Base-by-base conservation (phyloP, 371 early-diverging fungal species). In the Apophysomyces trapeziformis region DNA sequence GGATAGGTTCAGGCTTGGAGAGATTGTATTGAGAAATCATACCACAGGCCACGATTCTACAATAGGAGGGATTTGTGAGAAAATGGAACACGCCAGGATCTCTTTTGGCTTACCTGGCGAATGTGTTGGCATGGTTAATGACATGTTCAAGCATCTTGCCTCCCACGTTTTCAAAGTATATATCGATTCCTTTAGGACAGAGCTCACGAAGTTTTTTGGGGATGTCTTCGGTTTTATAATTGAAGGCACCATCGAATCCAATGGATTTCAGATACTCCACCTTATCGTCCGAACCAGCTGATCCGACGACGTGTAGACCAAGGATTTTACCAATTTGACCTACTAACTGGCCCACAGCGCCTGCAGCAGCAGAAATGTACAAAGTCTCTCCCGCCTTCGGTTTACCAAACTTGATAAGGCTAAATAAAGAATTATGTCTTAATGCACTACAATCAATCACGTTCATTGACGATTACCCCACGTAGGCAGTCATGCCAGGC, bases 201-300 rank as follows among this genome's bases (percentile, higher is more conserved):
- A 73, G 63, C 68, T 87, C 76, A 0, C 43, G 46, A 35, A 90
- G 73, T 18, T 77, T 79, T 0, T 69, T 69, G n/a, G 67, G 63
- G 18, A 61, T 73, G 54, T 83, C 85, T 26, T 77, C 76, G 2
- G 85, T 90, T 78, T 92, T 93, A 86, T 93, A 93, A 81, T 93
- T 93, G 85, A 95, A 92, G 7, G 87, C 95, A 5, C 67, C 90
- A 74, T 92, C 92, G 46, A 88, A 89, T 3, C 88, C 89, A 41
- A 81, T 81, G 8, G 78, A 73, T 65, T 78, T 83, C 37, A 93
- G 79, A 64, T 81, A 86, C 14, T 72, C 79, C 12, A 89, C 88
- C 73, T 95, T 95, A 11, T 90, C 92, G 43, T 93, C 90, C 5
- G 87, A 80, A 1, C 93, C 92, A 4, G 92, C 92, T 1, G 85